Percentiles rank a stretch among this genome's conserved stretches.
Conservation (phyloP, 768 basidiomycete genomes). For the Polyporus arcularius region DNA sequence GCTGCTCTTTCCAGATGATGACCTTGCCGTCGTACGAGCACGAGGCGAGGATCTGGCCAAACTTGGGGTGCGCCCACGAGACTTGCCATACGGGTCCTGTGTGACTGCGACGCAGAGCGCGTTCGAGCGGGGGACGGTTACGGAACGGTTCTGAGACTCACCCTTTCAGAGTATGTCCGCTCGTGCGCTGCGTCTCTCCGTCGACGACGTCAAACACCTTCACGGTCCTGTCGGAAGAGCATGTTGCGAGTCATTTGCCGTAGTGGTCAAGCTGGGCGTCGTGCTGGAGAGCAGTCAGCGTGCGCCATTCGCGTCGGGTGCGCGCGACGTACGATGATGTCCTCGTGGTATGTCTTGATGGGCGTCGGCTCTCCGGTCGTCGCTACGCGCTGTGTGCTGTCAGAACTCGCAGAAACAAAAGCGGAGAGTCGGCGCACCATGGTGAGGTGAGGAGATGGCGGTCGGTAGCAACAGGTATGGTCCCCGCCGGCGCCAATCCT, state of each 20-base stretch:
- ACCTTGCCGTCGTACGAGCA: slow-evolving; percentile 99
- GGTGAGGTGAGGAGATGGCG: no score
- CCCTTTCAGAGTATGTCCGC: slow-evolving; percentile 81
- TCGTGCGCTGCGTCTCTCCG: slow-evolving; percentile 70
- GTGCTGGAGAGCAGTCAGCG: slow-evolving; percentile 54
- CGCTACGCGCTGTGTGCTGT: slow-evolving; percentile 12
- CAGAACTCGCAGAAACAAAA: no score
- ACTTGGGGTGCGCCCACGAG: slow-evolving; percentile 98
- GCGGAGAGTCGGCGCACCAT: no score
- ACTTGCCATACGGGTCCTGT: slow-evolving; percentile 98
- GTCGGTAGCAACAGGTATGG: no score
- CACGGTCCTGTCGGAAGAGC: slow-evolving; percentile 93
- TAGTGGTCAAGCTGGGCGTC: slow-evolving; percentile 99
- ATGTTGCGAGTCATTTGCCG: slow-evolving; percentile 94
- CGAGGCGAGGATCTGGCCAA: slow-evolving; percentile 94
- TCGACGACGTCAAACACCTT: slow-evolving; percentile 94
- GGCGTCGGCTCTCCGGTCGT: slow-evolving; percentile 52
- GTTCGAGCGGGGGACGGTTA: background rate
- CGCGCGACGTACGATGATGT: slow-evolving; percentile 84
- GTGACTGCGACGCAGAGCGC: slow-evolving; percentile 56
- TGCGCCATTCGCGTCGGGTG: slow-evolving; percentile 6
- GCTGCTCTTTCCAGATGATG: slow-evolving; percentile 95
- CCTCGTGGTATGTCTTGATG: slow-evolving; percentile 95
- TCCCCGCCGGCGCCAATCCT: no score
- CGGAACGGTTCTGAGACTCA: slow-evolving; percentile 33